Percentiles rank a stretch among this genome's conserved stretches.
These are phyloP conservation scores for Kluyveromyces nonfermentans DNA, from an alignment of 805 yeast genomes.

Conservation along the genomic window DNA sequence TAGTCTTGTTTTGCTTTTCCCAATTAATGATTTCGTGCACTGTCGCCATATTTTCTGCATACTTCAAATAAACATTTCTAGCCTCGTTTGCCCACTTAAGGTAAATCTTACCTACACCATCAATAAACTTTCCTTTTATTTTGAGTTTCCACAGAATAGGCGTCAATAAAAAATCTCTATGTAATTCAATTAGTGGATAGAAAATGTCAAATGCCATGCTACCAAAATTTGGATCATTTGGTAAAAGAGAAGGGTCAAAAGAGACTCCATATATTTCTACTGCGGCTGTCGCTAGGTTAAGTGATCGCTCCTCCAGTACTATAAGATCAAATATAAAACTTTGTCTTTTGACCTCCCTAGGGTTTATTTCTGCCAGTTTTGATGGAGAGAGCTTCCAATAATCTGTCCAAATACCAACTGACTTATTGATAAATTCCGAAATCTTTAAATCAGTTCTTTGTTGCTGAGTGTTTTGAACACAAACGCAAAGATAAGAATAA, in stretches of 20 bases:
- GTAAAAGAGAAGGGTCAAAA: slow-evolving; percentile 36
- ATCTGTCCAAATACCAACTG: slow-evolving; percentile 49
- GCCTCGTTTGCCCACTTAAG: slow-evolving; percentile 57
- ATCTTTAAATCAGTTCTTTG: slow-evolving; percentile 19
- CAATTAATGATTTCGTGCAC: slow-evolving; percentile 46
- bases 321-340: slow-evolving; percentile 69
- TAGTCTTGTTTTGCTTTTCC: slow-evolving; percentile 35
- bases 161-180: slow-evolving; percentile 42
- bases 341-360: slow-evolving; percentile 51
- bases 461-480: slow-evolving; percentile 9
- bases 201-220: slow-evolving; percentile 51
- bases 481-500: slow-evolving; percentile 31
- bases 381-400: slow-evolving; percentile 55
- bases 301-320: slow-evolving; percentile 58
- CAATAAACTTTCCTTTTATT: slow-evolving; percentile 57
- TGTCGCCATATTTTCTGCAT: slow-evolving; percentile 52
- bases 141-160: slow-evolving; percentile 50
- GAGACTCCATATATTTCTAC: slow-evolving; percentile 45
- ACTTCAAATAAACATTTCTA: slow-evolving; percentile 41
- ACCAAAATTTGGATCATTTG: slow-evolving; percentile 46
- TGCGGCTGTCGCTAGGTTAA: slow-evolving; percentile 58
- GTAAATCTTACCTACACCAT: slow-evolving; percentile 53
- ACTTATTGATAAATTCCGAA: slow-evolving; percentile 29
- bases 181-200: slow-evolving; percentile 44
- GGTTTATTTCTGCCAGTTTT: slow-evolving; percentile 42